These are phyloP conservation scores for Phytophthora brassicae DNA, from an alignment of 352 stramenopile genomes.

Conservation along the genomic window DNA sequence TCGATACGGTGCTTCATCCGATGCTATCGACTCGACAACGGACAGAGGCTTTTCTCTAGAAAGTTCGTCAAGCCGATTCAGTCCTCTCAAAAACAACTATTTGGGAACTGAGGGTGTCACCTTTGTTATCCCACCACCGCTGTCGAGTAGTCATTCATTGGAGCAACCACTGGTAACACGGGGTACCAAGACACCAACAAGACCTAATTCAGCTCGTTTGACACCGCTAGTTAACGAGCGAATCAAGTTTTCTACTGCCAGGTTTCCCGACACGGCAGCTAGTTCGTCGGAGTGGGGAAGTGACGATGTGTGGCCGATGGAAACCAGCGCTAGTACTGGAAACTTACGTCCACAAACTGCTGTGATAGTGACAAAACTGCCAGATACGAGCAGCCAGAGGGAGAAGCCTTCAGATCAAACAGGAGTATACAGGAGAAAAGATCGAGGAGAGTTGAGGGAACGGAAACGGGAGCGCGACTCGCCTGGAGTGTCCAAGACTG, in stretches of 20 bases:
- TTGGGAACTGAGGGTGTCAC: constrained; percentile 35
- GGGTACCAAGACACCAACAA: constrained; percentile 31
- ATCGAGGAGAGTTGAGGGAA: constrained; percentile 5
- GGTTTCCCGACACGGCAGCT: constrained; percentile 15
- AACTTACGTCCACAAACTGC: constrained; percentile 35
- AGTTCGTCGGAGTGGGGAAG: constrained; percentile 15
- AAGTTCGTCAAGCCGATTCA: constrained; percentile 28
- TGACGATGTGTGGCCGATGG: constrained; percentile 20
- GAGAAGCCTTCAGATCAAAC: constrained; percentile 3
- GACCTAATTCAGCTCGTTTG: constrained; percentile 37
- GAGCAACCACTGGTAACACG: constrained; percentile 21
- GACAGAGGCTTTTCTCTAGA: constrained; percentile 15
- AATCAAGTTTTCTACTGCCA: constrained; percentile 39
- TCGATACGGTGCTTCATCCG: constrained; percentile 19
- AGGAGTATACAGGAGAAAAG: constrained; percentile 1
- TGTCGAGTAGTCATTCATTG: constrained; percentile 35
- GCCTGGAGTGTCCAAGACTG: neutral
- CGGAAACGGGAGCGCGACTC: constrained; percentile 19
- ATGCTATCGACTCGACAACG: constrained; percentile 6
- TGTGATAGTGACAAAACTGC: constrained; percentile 41
- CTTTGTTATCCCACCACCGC: constrained; percentile 57
- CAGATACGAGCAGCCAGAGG: constrained; percentile 19
- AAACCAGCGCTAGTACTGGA: constrained; percentile 23
- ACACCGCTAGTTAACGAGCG: constrained; percentile 44
- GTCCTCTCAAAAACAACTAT: constrained; percentile 50